These are phyloP conservation scores for Panaeolus papilionaceus DNA, from an alignment of 768 basidiomycete species.

Conservation along the genomic window DNA sequence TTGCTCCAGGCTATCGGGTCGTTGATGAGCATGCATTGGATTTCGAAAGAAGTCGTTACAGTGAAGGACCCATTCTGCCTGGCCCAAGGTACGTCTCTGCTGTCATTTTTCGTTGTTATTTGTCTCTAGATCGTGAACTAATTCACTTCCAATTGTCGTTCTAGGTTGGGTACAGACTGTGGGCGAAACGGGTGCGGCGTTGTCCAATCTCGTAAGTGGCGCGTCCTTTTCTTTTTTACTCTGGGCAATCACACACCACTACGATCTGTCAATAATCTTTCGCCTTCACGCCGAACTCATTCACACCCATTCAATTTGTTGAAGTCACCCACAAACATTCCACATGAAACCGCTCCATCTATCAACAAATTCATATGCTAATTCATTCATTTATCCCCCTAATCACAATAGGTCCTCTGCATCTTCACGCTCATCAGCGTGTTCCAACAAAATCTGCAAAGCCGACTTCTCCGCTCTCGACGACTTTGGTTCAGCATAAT, in stretches of 20 bases:
- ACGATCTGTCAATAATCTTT: not conserved
- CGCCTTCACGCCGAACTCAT: not conserved
- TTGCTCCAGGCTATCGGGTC: conserved; percentile 45
- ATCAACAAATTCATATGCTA: conserved; percentile 31
- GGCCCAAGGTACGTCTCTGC: conserved; percentile 38
- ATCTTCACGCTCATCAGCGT: conserved; percentile 49
- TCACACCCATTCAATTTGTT: not conserved
- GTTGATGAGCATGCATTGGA: conserved; percentile 44
- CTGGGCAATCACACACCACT: not conserved
- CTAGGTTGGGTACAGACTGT: conserved; percentile 45
- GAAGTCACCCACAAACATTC: not conserved
- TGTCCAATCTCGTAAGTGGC: conserved; percentile 45
- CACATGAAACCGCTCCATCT: conserved; percentile 27
- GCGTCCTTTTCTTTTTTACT: not conserved
- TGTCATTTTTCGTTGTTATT: not conserved
- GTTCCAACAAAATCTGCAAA: conserved; percentile 31
- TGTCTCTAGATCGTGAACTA: not conserved
- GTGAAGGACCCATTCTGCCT: conserved; percentile 38
- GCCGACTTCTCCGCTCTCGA: conserved; percentile 34
- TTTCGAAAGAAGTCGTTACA: conserved; percentile 38
- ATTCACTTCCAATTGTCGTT: not conserved
- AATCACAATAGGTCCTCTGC: not conserved
- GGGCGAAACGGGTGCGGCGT: conserved; percentile 48
- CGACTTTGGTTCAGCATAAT: conserved; percentile 33
- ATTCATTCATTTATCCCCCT: not conserved